Conservation (phyloP, 495 filamentous ascomycete species). For the Talaromyces proteolyticus region DNA sequence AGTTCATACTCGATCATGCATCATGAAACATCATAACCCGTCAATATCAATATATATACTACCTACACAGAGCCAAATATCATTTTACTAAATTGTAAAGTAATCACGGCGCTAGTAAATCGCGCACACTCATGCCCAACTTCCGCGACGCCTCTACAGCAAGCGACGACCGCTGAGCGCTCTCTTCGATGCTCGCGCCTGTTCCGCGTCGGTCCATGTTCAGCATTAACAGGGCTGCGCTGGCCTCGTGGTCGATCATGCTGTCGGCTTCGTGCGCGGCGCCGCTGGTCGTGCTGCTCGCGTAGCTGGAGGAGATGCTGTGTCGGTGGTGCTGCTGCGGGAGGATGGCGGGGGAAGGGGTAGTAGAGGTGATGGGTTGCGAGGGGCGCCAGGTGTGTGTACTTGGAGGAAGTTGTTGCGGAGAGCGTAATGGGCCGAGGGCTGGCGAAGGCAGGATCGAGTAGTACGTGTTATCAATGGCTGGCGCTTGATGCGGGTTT, state of each 20-base stretch:
- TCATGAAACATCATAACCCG: neutral
- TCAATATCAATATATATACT: neutral
- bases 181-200: constrained; percentile 15
- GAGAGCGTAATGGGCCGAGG: constrained; percentile 23
- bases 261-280: neutral
- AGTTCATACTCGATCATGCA: too few species aligned
- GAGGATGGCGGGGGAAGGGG: constrained; percentile 27
- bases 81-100: neutral
- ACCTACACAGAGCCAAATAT: neutral
- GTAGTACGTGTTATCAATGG: constrained; percentile 24
- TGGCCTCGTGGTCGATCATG: constrained; percentile 66
- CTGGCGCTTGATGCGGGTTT: constrained; percentile 26
- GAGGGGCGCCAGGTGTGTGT: constrained; percentile 16
- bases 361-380: constrained; percentile 16
- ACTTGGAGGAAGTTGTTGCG: constrained; percentile 8
- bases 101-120: constrained; percentile 58
- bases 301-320: constrained; percentile 10
- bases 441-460: constrained; percentile 38
- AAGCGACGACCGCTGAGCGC: constrained; percentile 16
- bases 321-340: constrained; percentile 15
- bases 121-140: constrained; percentile 71
- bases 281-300: neutral
- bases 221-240: constrained; percentile 73
- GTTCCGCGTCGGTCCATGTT: constrained; percentile 58
- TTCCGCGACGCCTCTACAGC: constrained; percentile 10